A percentile compares a stretch with the other conserved stretches of the same genome.
These are phyloP conservation scores for Phanerodontia chrysosporium DNA, from an alignment of 768 basidiomycete species.

Conservation along the genomic window DNA sequence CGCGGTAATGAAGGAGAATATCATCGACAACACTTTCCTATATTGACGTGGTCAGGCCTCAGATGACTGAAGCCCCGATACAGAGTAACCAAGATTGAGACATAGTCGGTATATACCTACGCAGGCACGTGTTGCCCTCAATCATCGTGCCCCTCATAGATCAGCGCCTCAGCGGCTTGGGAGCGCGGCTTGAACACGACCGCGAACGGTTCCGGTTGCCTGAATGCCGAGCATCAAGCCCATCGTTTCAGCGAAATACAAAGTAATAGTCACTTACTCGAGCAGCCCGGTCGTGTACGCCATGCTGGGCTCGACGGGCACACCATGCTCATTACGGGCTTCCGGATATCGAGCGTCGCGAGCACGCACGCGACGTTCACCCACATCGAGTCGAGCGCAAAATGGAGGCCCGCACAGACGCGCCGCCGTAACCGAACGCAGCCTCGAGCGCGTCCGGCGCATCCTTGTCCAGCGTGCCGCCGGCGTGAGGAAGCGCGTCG, in stretches of 20 bases:
- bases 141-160: not conserved
- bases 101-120: too few relatives aligned
- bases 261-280: constrained; percentile 18
- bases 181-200: not conserved
- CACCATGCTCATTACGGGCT: constrained; percentile 14
- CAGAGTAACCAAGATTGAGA: too few relatives aligned
- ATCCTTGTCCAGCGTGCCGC: constrained; percentile 10
- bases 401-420: constrained; percentile 21
- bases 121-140: too few relatives aligned
- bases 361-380: constrained; percentile 19
- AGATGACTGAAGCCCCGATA: too few relatives aligned
- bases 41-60: too few relatives aligned
- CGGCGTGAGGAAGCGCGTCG: constrained; percentile 18
- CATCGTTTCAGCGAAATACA: not conserved
- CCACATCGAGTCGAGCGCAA: constrained; percentile 22
- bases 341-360: constrained; percentile 20
- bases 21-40: too few relatives aligned
- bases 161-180: not conserved
- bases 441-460: constrained; percentile 5
- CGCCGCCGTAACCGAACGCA: constrained; percentile 15
- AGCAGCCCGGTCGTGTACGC: constrained; percentile 31
- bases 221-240: not conserved
- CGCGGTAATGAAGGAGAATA: too few relatives aligned
- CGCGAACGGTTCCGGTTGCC: not conserved
- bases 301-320: constrained; percentile 24